Conservation (phyloP, 352 stramenopile species). For the Pythium aphanidermatum region DNA sequence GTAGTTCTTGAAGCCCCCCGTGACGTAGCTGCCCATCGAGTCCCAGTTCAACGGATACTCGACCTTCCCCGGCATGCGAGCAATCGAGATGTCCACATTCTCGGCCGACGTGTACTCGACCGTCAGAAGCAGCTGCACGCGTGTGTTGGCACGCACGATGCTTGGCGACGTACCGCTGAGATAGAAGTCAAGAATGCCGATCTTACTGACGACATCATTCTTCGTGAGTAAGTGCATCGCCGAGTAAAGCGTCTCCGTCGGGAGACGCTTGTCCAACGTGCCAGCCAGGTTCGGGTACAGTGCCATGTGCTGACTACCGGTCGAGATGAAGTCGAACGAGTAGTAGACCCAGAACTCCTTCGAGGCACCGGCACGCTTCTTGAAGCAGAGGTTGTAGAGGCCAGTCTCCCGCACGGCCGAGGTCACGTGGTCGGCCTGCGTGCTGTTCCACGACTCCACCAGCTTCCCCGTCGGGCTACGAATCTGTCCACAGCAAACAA, state of each 20-base stretch:
- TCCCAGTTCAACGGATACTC: conserved; percentile 67
- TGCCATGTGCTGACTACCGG: conserved; percentile 43
- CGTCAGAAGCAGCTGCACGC: conserved; percentile 63
- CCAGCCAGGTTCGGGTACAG: conserved; percentile 56
- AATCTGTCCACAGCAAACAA: conserved; percentile 13
- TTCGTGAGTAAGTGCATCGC: conserved; percentile 43
- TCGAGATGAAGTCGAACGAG: conserved; percentile 79
- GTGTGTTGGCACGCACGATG: conserved; percentile 55
- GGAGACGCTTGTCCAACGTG: conserved; percentile 44
- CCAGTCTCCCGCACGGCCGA: conserved; percentile 60
- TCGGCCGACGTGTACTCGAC: conserved; percentile 48
- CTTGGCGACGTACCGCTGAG: conserved; percentile 57
- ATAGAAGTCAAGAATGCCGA: conserved; percentile 69
- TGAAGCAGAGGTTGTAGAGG: conserved; percentile 76
- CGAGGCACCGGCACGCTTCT: conserved; percentile 51
- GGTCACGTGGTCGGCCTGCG: conserved; percentile 54
- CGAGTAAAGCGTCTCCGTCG: conserved; percentile 43
- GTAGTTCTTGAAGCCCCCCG: conserved; percentile 32
- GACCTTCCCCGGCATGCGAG: conserved; percentile 31
- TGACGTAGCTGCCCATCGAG: conserved; percentile 22
- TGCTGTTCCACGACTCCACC: conserved; percentile 42
- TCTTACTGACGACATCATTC: conserved; percentile 36
- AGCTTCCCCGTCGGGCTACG: conserved; percentile 12
- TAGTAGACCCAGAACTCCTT: conserved; percentile 61
- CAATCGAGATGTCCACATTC: conserved; percentile 45